Evolutionary conservation across 2,329 filamentous ascomycete species (phyloP).

Genomic region (Knoxdaviesia proteae): DNA sequence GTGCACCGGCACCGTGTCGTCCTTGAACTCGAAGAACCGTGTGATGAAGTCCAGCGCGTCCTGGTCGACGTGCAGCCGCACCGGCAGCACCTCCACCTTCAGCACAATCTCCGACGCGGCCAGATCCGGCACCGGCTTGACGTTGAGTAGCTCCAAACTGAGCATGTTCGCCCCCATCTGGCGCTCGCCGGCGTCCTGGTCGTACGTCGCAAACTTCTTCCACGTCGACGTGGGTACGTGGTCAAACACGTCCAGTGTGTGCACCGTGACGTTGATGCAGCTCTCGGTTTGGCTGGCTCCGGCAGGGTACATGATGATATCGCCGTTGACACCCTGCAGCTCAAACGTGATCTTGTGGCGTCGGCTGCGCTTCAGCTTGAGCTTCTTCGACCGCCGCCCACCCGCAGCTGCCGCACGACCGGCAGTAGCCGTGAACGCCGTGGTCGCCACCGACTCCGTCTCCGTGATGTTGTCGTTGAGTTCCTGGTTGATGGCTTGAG

Average conservation of each 20-base stretch:
- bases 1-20: constrained; percentile 38
- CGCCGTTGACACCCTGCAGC: constrained; percentile 61
- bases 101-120: constrained; percentile 80
- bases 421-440: constrained; percentile 40
- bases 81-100: constrained; percentile 56
- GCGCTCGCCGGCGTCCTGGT: constrained; percentile 67
- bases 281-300: constrained; percentile 64
- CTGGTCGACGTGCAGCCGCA: constrained; percentile 88
- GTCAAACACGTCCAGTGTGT: constrained; percentile 77
- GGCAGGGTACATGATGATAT: constrained; percentile 63
- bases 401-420: constrained; percentile 19
- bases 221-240: constrained; percentile 89
- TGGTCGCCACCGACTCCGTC: constrained; percentile 72
- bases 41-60: constrained; percentile 94
- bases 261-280: constrained; percentile 65
- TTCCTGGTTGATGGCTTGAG: constrained; percentile 68
- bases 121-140: constrained; percentile 65
- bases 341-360: constrained; percentile 94
- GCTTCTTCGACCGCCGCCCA: constrained; percentile 24
- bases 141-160: constrained; percentile 70
- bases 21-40: constrained; percentile 94
- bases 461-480: constrained; percentile 75
- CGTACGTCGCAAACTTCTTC: constrained; percentile 94
- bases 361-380: constrained; percentile 67
- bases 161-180: constrained; percentile 80